Evolutionary conservation across 2,329 filamentous ascomycete genomes (phyloP).

Genomic region (Echinosphaeria canescens): DNA sequence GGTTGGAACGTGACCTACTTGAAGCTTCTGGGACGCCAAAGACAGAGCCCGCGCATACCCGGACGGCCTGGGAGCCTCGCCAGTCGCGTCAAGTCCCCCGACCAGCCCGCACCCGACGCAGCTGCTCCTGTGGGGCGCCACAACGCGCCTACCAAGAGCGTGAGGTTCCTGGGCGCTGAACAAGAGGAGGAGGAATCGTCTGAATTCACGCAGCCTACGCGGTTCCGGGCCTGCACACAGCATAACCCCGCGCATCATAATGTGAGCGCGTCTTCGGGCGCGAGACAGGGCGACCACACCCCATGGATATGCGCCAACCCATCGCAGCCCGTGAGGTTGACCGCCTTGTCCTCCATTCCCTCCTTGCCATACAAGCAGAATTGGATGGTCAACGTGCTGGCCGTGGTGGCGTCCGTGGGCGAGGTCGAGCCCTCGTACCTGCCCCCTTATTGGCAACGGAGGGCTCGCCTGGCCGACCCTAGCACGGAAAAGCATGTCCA

Average conservation of each 20-base stretch:
- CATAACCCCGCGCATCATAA: no score
- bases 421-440: constrained; percentile 24
- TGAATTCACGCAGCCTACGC: no score
- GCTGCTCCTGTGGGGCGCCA: no score
- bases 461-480: constrained; percentile 25
- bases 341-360: constrained; percentile 23
- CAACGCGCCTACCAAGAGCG: no score
- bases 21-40: constrained; percentile 4
- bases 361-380: constrained; percentile 32
- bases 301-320: constrained; percentile 18
- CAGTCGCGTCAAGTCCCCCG: not conserved
- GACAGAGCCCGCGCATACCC: no score
- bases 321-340: constrained; percentile 25
- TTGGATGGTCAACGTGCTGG: constrained; percentile 32
- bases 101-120: not conserved
- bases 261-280: no score
- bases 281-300: no score
- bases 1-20: constrained; percentile 24
- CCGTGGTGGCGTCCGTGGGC: constrained; percentile 22
- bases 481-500: constrained; percentile 28
- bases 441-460: constrained; percentile 26
- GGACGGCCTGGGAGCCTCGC: no score
- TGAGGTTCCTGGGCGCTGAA: no score
- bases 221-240: no score
- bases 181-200: no score